Evolutionary conservation across 805 yeast genomes (phyloP).

Genomic region (Candida taoyuanica): DNA sequence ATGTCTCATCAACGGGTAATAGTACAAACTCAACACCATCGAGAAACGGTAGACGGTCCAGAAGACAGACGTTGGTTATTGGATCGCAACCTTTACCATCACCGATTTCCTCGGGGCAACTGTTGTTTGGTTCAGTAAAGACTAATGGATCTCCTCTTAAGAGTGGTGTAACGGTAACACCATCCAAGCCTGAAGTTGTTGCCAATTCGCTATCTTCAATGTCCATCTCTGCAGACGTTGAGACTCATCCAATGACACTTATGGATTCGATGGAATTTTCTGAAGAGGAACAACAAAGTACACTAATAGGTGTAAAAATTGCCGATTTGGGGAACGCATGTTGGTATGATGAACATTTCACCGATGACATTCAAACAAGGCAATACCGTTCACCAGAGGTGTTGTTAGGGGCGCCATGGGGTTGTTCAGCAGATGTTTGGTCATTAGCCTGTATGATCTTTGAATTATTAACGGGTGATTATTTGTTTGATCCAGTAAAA

Average conservation of each 20-base stretch:
- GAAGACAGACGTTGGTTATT: slow-evolving; percentile 73
- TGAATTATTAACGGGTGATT: slow-evolving; percentile 92
- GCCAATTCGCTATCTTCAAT: slow-evolving; percentile 38
- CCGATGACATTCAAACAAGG: slow-evolving; percentile 67
- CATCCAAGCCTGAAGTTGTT: slow-evolving; percentile 22
- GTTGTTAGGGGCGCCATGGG: slow-evolving; percentile 80
- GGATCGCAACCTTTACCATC: slow-evolving; percentile 94
- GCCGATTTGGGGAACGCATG: slow-evolving; percentile 84
- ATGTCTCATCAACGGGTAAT: slow-evolving; percentile 21
- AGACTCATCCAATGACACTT: neutral
- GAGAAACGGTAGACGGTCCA: slow-evolving; percentile 39
- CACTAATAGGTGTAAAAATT: slow-evolving; percentile 71
- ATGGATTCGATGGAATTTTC: neutral
- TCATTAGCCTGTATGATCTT: slow-evolving; percentile 89
- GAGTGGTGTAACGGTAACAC: slow-evolving; percentile 1
- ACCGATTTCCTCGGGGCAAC: slow-evolving; percentile 57
- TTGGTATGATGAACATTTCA: slow-evolving; percentile 61
- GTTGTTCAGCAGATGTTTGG: slow-evolving; percentile 94
- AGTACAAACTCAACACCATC: slow-evolving; percentile 24
- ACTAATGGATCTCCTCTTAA: slow-evolving; percentile 14
- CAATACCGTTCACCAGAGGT: slow-evolving; percentile 88
- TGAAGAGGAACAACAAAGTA: slow-evolving; percentile 22
- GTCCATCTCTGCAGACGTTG: slow-evolving; percentile 32
- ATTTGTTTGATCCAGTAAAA: slow-evolving; percentile 80
- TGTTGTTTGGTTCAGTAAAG: slow-evolving; percentile 11